These are phyloP conservation scores for Starmerella floricola DNA, from an alignment of 805 yeast genomes.

Conservation along the genomic window DNA sequence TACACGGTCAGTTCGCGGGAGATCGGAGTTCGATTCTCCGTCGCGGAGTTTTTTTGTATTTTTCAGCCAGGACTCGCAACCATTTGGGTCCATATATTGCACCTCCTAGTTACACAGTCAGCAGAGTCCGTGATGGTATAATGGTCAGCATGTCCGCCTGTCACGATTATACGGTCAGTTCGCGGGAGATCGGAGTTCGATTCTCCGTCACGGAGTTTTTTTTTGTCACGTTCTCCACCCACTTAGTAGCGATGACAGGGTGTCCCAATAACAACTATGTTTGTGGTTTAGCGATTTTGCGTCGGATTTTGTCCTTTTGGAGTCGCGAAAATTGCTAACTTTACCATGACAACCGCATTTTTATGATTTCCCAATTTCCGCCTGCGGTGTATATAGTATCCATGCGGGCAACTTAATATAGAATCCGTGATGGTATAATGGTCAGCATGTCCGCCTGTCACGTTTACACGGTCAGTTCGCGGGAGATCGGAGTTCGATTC, in stretches of 20 bases:
- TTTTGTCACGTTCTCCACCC: too few relatives aligned
- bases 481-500: slow-evolving; percentile 22
- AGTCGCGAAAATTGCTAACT: too few relatives aligned
- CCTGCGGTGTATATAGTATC: not conserved
- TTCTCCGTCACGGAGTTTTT: slow-evolving; percentile 17
- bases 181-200: slow-evolving; percentile 21
- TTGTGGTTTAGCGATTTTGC: too few relatives aligned
- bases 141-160: slow-evolving; percentile 20
- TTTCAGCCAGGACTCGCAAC: not conserved
- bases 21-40: slow-evolving; percentile 24
- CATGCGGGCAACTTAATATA: not conserved
- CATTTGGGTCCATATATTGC: too few relatives aligned
- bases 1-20: slow-evolving; percentile 19
- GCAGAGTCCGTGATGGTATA: slow-evolving; percentile 14
- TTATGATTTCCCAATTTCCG: too few relatives aligned
- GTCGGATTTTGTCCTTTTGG: too few relatives aligned
- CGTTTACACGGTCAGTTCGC: slow-evolving; percentile 14
- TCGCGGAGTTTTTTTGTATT: slow-evolving; percentile 17
- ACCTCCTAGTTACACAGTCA: too few relatives aligned
- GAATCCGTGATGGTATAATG: slow-evolving; percentile 19
- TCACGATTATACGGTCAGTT: slow-evolving; percentile 10
- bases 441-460: slow-evolving; percentile 22
- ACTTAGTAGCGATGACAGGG: too few relatives aligned
- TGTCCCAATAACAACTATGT: too few relatives aligned
- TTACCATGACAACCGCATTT: too few relatives aligned